Evolutionary conservation across 306 rosid genomes (phyloP).

Genomic region (Trifolium pratense): DNA sequence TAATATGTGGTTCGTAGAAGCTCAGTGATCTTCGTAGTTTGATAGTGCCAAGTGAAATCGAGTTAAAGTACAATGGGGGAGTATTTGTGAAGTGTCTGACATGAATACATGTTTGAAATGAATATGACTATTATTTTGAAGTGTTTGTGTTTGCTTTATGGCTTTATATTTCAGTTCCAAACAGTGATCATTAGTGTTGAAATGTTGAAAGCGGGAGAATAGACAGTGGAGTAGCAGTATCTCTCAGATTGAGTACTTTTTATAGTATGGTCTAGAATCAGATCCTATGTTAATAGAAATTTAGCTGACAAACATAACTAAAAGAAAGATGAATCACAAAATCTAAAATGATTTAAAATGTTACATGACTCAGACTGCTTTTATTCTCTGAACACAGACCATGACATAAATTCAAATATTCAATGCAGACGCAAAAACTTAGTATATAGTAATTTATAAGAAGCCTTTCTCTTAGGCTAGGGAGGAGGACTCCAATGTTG

Average conservation of each 20-base stretch:
- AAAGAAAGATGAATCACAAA: conserved; percentile 6
- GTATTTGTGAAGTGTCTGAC: conserved; percentile 1
- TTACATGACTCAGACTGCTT: background rate
- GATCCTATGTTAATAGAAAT: conserved; percentile 3
- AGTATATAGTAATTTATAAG: conserved; percentile 8
- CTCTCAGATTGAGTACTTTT: conserved; percentile 1
- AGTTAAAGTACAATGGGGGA: background rate
- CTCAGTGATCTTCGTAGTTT: conserved; percentile 17
- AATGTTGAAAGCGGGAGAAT: background rate
- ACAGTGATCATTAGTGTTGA: conserved; percentile 13
- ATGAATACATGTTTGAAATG: background rate
- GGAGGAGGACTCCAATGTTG: background rate
- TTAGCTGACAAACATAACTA: conserved; percentile 9
- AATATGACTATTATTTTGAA: conserved; percentile 9
- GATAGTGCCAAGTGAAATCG: conserved; percentile 2
- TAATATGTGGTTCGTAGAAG: conserved; percentile 6
- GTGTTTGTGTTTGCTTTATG: conserved; percentile 11
- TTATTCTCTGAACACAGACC: background rate
- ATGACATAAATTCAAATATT: background rate
- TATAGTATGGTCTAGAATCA: background rate
- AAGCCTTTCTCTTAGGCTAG: background rate
- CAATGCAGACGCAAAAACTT: background rate
- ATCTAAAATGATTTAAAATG: conserved; percentile 9
- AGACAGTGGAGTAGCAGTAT: conserved; percentile 3
- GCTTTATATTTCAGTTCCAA: conserved; percentile 8